Percentiles rank a stretch among this genome's conserved stretches.
These are phyloP conservation scores for Amorphotheca resinae DNA, from an alignment of 495 filamentous ascomycete species.

Conservation along the genomic window DNA sequence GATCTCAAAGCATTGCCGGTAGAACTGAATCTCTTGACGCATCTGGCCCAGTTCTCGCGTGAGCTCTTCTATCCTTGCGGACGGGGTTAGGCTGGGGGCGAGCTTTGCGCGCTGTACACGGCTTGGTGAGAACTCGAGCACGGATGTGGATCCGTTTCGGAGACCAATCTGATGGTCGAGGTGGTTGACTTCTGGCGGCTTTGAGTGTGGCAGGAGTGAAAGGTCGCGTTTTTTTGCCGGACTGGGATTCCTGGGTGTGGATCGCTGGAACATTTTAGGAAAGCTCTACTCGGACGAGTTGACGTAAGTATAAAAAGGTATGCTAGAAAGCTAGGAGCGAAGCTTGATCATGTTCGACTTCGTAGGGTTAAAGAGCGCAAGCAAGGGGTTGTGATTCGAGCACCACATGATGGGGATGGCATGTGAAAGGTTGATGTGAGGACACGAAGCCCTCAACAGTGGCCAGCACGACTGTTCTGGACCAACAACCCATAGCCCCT, in stretches of 20 bases:
- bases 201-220: background rate
- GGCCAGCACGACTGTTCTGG: background rate
- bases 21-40: slow-evolving; percentile 14
- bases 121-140: slow-evolving; percentile 11
- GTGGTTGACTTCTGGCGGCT: slow-evolving; percentile 6
- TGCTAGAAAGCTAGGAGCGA: background rate
- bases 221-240: background rate
- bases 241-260: background rate
- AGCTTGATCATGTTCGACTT: background rate
- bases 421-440: background rate
- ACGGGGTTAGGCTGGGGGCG: slow-evolving; percentile 1
- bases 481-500: background rate
- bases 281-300: background rate
- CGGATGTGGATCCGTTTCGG: slow-evolving; percentile 10
- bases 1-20: slow-evolving; percentile 13
- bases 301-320: background rate
- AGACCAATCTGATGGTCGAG: slow-evolving; percentile 13
- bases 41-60: slow-evolving; percentile 10
- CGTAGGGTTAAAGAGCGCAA: background rate
- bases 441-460: background rate
- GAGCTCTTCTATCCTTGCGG: slow-evolving; percentile 15
- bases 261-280: background rate
- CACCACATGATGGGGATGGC: background rate
- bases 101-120: slow-evolving; percentile 10
- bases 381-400: background rate